Conservation (phyloP, 306 rosid genomes). For the Inga leiocalycina region DNA sequence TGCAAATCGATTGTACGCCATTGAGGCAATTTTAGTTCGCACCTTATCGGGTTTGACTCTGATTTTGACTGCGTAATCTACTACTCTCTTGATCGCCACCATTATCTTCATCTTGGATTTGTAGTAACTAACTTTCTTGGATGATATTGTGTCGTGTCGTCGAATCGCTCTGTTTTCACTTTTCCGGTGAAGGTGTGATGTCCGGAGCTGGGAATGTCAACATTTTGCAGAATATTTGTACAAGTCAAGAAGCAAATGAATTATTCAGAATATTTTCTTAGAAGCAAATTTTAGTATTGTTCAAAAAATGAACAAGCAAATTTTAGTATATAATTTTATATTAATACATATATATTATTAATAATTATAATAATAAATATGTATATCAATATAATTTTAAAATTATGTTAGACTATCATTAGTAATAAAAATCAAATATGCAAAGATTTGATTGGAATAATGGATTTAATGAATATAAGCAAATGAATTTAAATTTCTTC, state of each 20-base stretch:
- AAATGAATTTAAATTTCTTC: too few species aligned
- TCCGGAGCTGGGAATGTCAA: background rate
- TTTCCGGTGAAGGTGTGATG: background rate
- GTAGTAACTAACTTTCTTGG: background rate
- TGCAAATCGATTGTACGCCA: background rate
- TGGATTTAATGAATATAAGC: too few species aligned
- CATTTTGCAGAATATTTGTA: background rate
- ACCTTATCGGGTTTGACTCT: slow-evolving; percentile 90
- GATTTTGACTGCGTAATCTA: slow-evolving; percentile 95
- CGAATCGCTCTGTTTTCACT: background rate
- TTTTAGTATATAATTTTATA: too few species aligned
- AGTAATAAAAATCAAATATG: too few species aligned
- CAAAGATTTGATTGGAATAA: too few species aligned
- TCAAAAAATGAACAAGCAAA: too few species aligned
- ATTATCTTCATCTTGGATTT: slow-evolving; percentile 78
- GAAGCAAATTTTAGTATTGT: too few species aligned
- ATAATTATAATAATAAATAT: too few species aligned
- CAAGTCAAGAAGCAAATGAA: background rate
- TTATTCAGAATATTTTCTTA: too few species aligned
- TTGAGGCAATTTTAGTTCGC: background rate
- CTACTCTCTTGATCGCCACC: slow-evolving; percentile 84
- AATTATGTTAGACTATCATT: too few species aligned
- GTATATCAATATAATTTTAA: too few species aligned
- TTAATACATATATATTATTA: too few species aligned
- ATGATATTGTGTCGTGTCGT: background rate